Evolutionary conservation across 176 grass and related monocot genomes (phyloP).

Genomic region (Triticum monococcum): DNA sequence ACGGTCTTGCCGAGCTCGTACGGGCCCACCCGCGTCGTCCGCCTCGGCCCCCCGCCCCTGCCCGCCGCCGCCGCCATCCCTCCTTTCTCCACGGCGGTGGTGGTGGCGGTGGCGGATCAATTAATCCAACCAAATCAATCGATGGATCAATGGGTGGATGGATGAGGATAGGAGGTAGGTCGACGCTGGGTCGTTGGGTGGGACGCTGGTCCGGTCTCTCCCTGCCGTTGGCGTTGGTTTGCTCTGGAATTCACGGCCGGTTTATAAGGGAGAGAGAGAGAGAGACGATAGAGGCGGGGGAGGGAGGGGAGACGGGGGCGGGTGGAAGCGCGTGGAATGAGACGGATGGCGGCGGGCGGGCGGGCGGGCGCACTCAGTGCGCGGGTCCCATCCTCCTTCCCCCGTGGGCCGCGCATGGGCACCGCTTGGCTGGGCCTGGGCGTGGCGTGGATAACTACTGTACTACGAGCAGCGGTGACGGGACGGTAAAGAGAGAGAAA

Average conservation of each 20-base stretch:
- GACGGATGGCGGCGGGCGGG: neutral
- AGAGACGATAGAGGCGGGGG: neutral
- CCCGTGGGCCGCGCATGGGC: too few species aligned
- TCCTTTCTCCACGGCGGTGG: neutral
- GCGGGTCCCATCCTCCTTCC: too few species aligned
- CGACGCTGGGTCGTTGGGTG: neutral
- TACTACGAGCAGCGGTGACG: too few species aligned
- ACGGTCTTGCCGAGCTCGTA: conserved; percentile 92
- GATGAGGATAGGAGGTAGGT: neutral
- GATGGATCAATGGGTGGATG: neutral
- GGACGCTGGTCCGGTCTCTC: neutral
- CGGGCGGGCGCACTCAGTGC: too few species aligned
- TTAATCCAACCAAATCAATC: neutral
- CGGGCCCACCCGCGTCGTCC: conserved; percentile 64
- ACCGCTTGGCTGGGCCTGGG: too few species aligned
- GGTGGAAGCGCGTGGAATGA: conserved; percentile 24
- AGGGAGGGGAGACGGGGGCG: neutral
- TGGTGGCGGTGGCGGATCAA: neutral
- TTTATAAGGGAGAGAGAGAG: neutral
- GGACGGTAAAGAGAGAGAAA: too few species aligned
- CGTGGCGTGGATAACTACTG: too few species aligned
- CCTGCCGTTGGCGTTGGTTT: too few species aligned
- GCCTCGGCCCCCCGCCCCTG: neutral
- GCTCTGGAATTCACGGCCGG: neutral
- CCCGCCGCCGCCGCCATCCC: conserved; percentile 26